These are phyloP conservation scores for Ilyonectria destructans DNA, from an alignment of 2,329 filamentous ascomycete genomes.

Conservation along the genomic window DNA sequence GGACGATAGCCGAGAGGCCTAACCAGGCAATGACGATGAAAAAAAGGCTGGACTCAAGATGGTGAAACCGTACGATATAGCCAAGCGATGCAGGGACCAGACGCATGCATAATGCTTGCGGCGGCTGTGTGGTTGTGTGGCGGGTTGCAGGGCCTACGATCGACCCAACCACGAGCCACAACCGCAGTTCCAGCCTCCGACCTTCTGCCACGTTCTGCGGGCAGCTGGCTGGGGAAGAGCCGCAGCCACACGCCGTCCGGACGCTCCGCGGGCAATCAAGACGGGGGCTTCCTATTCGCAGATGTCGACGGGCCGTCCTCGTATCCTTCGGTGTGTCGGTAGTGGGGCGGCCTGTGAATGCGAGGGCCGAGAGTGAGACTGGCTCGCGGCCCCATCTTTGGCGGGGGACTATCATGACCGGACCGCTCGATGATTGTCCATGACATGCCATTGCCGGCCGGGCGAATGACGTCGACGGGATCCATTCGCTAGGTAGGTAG, in stretches of 20 bases:
- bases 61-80: constrained; percentile 1
- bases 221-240: constrained; percentile 32
- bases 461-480: constrained; percentile 28
- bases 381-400: constrained; percentile 15
- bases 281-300: background rate
- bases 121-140: background rate
- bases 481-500: background rate
- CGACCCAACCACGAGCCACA: constrained; percentile 35
- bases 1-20: background rate
- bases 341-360: constrained; percentile 9
- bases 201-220: constrained; percentile 29
- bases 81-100: constrained; percentile 1
- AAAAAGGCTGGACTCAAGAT: background rate
- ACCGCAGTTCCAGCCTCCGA: constrained; percentile 30
- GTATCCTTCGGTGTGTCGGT: background rate
- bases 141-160: constrained; percentile 18
- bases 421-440: background rate
- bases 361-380: constrained; percentile 16
- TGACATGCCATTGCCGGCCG: constrained; percentile 21
- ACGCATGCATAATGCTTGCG: constrained; percentile 2
- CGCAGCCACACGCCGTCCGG: constrained; percentile 33
- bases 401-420: constrained; percentile 12
- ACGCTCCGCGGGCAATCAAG: constrained; percentile 6
- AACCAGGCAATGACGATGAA: background rate
- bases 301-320: background rate